Evolutionary conservation across 1,284 basidiomycete species (phyloP), one percentile per base, ranked within the genome.

Genomic region (Papiliotrema fonsecae): DNA sequence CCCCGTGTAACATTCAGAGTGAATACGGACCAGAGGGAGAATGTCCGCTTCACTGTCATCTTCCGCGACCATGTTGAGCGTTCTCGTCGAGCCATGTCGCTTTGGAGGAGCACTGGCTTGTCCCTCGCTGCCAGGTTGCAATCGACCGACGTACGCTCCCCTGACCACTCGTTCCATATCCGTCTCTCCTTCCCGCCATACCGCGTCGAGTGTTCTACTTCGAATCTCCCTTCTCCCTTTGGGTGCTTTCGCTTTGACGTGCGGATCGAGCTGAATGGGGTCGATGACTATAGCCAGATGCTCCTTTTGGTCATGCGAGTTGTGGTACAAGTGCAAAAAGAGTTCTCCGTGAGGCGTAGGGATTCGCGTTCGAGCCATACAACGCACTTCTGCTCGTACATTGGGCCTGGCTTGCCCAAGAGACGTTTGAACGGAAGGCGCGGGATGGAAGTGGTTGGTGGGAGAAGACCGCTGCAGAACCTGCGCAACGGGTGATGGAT

Each of bases 1-100:
- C 35, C 96, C 96, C 0, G 96, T 99, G 74, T 93, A 98, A 72
- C 96, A 98, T 70, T 98, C 96, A 19, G 90, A 94, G 75, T 99
- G 96, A 47, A 99, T 93, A 21, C 96, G 83, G 28, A 99, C 85
- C 45, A 98, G 81, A 0, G 96, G 91, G 0, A 85, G 76, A 2
- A 70, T 59, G 53, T 74, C 73, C 16, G 47, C 42, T 11, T 54
- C 47, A 25, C 49, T 46, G 6, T 51, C 46, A 22, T 30, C 51
- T 21, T 46, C 31, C 26, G 44, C 51, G n/a, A 27, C 18, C 19
- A 30, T 6, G 19, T 21, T 50, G 32, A 11, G 40, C 42, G 16
- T 32, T 31, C n/a, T n/a, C 44, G 6, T 50, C 52, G 22, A 40
- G 28, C 18, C 45, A 42, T 11, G 30, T 42, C 2, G 56, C 35